phyloP scores from a whole-genome alignment of 352 stramenopile species.

The Phytopythium montanum region DNA sequence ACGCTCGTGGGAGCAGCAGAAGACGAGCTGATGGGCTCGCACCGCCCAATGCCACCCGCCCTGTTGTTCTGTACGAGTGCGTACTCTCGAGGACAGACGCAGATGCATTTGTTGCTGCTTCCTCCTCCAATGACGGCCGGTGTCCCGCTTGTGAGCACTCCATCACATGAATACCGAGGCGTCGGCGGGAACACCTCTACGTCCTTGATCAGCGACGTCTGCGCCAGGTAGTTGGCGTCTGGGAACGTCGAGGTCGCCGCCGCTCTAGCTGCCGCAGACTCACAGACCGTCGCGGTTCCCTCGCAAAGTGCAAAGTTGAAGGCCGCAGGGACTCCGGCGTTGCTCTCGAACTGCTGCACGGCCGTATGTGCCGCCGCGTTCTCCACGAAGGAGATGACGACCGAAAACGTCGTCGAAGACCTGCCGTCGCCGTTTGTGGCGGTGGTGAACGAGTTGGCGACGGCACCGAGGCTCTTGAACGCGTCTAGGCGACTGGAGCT shows the following conservation, averaged over 20 bases:
- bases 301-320: conserved; percentile 44
- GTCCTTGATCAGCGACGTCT: conserved; percentile 40
- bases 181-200: conserved; percentile 24
- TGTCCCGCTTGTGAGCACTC: not conserved
- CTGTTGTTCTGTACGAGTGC: not conserved
- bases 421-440: conserved; percentile 1
- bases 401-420: conserved; percentile 13
- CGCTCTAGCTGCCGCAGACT: not conserved
- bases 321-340: conserved; percentile 17
- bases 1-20: not conserved
- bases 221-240: conserved; percentile 32
- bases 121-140: not conserved
- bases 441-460: conserved; percentile 12
- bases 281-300: not conserved
- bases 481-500: conserved; percentile 20
- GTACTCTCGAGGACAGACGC: conserved; percentile 5
- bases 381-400: conserved; percentile 42
- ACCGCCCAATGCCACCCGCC: not conserved
- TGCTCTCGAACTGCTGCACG: conserved; percentile 31
- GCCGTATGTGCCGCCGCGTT: conserved; percentile 24
- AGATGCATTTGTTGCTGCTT: not conserved
- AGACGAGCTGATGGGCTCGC: not conserved
- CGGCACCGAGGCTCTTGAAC: conserved; percentile 29
- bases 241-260: conserved; percentile 17
- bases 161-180: conserved; percentile 49